A percentile compares a stretch with the other conserved stretches of the same genome.
Evolutionary conservation across 768 basidiomycete genomes (phyloP).

Genomic region (Boletus reticulatus): DNA sequence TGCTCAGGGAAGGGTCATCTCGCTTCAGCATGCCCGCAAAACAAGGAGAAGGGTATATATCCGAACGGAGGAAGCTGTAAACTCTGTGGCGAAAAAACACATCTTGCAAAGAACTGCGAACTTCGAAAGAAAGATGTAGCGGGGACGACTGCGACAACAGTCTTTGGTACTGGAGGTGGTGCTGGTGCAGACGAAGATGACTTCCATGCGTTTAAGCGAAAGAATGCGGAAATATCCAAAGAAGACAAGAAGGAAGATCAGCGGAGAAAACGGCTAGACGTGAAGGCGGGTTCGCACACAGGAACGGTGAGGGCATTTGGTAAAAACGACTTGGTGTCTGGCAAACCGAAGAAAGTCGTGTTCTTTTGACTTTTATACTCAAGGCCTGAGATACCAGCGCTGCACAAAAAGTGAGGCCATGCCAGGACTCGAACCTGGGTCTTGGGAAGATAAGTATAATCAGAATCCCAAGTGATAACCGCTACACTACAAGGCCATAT

Average conservation of each 20-base stretch:
- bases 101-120: constrained; percentile 82
- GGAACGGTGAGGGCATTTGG: constrained; percentile 38
- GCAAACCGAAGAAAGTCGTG: constrained; percentile 45
- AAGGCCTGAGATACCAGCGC: no score
- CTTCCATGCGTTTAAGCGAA: constrained; percentile 79
- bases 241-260: constrained; percentile 53
- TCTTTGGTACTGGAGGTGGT: constrained; percentile 38
- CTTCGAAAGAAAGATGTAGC: constrained; percentile 55
- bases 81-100: constrained; percentile 80
- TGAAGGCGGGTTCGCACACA: constrained; percentile 45
- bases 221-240: constrained; percentile 54
- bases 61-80: constrained; percentile 91
- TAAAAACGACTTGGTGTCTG: constrained; percentile 16
- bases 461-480: constrained; percentile 43
- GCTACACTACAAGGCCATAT: constrained; percentile 35
- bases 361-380: constrained; percentile 35
- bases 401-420: constrained; percentile 14
- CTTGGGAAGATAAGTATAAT: constrained; percentile 23
- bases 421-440: constrained; percentile 34
- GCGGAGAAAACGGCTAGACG: constrained; percentile 39
- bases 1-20: constrained; percentile 85
- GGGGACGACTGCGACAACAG: constrained; percentile 18
- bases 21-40: constrained; percentile 78
- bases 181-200: constrained; percentile 94
- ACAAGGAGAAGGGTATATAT: constrained; percentile 78